Evolutionary conservation across 306 rosid species (phyloP).

Genomic region (Dryas drummondii): DNA sequence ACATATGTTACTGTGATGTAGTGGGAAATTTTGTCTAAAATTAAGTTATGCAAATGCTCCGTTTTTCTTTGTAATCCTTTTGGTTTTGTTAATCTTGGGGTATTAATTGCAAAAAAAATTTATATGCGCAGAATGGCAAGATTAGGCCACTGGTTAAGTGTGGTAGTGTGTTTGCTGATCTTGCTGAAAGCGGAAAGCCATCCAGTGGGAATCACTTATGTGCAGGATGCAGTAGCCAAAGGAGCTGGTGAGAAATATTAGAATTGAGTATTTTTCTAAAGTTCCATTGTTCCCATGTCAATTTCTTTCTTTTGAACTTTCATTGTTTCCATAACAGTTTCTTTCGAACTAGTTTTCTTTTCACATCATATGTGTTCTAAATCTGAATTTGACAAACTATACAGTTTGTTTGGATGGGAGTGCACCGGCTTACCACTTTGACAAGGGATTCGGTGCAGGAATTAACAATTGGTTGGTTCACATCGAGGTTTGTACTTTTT

Average conservation of each 20-base stretch:
- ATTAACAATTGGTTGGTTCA: slow-evolving; percentile 75
- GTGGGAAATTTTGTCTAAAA: neutral
- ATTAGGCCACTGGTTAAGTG: slow-evolving; percentile 42
- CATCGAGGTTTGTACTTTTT: slow-evolving; percentile 68
- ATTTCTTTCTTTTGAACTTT: slow-evolving; percentile 8
- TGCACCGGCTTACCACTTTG: slow-evolving; percentile 89
- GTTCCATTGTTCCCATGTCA: neutral
- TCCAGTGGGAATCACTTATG: slow-evolving; percentile 65
- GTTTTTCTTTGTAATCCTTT: neutral
- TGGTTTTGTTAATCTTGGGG: neutral
- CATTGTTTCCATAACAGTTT: neutral
- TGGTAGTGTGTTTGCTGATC: slow-evolving; percentile 39
- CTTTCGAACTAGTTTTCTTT: neutral
- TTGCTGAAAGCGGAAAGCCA: slow-evolving; percentile 47
- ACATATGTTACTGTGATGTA: neutral
- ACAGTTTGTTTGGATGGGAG: slow-evolving; percentile 98
- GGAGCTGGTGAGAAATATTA: slow-evolving; percentile 78
- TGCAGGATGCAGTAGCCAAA: slow-evolving; percentile 59
- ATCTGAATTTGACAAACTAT: neutral
- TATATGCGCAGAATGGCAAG: slow-evolving; percentile 23
- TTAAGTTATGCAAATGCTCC: neutral
- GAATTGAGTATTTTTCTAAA: neutral
- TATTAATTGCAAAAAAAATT: neutral
- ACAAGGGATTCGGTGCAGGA: slow-evolving; percentile 75
- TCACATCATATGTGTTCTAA: neutral